phyloP scores from a whole-genome alignment of 495 filamentous ascomycete genomes.

The Beverwykella pulmonaria region DNA sequence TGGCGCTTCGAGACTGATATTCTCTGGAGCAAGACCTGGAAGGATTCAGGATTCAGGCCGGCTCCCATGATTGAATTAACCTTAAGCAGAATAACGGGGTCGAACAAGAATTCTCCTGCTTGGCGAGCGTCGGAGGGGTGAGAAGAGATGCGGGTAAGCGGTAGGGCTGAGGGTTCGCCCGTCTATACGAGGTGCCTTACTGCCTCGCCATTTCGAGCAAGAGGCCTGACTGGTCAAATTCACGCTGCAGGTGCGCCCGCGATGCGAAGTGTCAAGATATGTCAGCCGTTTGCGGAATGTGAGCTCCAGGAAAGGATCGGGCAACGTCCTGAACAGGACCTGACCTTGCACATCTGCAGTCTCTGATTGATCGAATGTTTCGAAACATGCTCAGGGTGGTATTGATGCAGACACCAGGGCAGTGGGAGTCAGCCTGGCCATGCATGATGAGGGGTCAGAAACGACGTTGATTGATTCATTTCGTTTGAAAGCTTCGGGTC shows the following conservation, averaged over 20 bases:
- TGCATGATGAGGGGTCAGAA: constrained; percentile 26
- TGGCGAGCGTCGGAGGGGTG: constrained; percentile 22
- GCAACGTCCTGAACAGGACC: neutral
- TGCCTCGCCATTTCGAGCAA: constrained; percentile 4
- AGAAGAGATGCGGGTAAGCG: constrained; percentile 15
- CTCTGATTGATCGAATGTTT: constrained; percentile 34
- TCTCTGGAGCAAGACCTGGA: constrained; percentile 5
- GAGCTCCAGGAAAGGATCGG: constrained; percentile 2
- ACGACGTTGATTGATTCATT: constrained; percentile 12
- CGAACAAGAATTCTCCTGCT: constrained; percentile 9
- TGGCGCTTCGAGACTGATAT: constrained; percentile 29
- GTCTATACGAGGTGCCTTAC: neutral
- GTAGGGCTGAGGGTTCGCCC: constrained; percentile 28
- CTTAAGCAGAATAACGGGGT: constrained; percentile 13
- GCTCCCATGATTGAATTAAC: constrained; percentile 24
- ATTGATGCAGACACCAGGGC: neutral
- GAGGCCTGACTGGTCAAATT: neutral
- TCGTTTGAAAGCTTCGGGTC: constrained; percentile 29
- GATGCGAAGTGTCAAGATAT: constrained; percentile 1
- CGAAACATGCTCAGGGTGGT: constrained; percentile 23
- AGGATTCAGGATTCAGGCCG: constrained; percentile 26
- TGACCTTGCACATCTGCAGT: constrained; percentile 3
- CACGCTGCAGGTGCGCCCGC: constrained; percentile 12
- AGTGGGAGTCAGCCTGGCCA: constrained; percentile 13
- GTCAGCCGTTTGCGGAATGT: constrained; percentile 12